Conservation (phyloP, 1,139 yeast species). For the Sugiyamaella pinicola region DNA sequence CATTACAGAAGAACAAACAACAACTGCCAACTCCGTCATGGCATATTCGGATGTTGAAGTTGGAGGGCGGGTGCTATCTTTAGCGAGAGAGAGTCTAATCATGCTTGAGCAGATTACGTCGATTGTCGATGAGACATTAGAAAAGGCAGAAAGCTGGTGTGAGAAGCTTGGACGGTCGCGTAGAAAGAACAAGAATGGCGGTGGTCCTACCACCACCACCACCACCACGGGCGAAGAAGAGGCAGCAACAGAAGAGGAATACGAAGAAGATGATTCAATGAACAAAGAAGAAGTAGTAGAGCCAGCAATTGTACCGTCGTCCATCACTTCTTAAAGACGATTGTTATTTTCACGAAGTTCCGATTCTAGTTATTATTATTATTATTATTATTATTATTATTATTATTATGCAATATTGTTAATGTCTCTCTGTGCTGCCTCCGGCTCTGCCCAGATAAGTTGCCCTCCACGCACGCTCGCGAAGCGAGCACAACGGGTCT, state of each 20-base stretch:
- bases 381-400: not conserved
- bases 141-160: conserved; percentile 81
- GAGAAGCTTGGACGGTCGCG: conserved; percentile 34
- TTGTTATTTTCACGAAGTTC: not conserved
- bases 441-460: not conserved
- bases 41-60: conserved; percentile 45
- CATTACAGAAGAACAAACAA: conserved; percentile 1
- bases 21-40: conserved; percentile 9
- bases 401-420: not conserved
- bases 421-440: not conserved
- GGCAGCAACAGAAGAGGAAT: conserved; percentile 13
- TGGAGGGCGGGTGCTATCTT: conserved; percentile 68
- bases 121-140: conserved; percentile 82
- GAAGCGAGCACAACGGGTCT: no score
- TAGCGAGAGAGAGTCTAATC: conserved; percentile 87
- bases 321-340: not conserved
- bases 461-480: no score
- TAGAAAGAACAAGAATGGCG: not conserved
- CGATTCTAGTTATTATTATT: not conserved
- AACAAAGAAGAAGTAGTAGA: conserved; percentile 1
- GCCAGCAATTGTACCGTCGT: conserved; percentile 1
- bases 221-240: conserved; percentile 15
- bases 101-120: conserved; percentile 82
- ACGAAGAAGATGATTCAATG: conserved; percentile 14
- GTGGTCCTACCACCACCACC: not conserved